Percentiles rank a stretch among this genome's conserved stretches.
Conservation (phyloP, 805 yeast genomes). For the Yamadazyma scolyti region DNA sequence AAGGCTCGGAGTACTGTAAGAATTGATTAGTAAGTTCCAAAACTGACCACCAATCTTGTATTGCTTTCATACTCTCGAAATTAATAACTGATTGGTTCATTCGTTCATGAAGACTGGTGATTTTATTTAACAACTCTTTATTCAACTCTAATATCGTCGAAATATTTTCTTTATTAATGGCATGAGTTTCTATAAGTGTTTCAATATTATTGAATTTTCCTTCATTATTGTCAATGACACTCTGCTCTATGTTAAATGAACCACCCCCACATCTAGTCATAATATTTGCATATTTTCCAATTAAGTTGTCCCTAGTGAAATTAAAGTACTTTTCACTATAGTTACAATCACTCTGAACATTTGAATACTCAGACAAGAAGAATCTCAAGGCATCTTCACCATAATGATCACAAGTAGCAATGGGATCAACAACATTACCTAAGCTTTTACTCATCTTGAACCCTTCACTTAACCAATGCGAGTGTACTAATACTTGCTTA, state of each 20-base stretch:
- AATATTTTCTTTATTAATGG: constrained; percentile 10
- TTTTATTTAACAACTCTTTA: constrained; percentile 20
- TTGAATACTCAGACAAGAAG: constrained; percentile 72
- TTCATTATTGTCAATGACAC: constrained; percentile 25
- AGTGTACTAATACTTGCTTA: constrained; percentile 75
- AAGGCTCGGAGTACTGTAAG: constrained; percentile 71
- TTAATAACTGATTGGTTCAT: constrained; percentile 43
- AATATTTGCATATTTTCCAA: constrained; percentile 82
- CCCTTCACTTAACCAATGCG: constrained; percentile 92
- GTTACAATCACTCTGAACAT: constrained; percentile 74
- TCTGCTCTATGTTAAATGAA: constrained; percentile 55
- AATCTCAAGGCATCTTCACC: constrained; percentile 75
- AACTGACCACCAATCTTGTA: constrained; percentile 56
- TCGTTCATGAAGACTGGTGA: constrained; percentile 29
- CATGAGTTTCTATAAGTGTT: constrained; percentile 12
- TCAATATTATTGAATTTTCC: constrained; percentile 23
- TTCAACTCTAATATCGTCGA: constrained; percentile 11
- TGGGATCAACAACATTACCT: constrained; percentile 93
- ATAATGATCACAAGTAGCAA: constrained; percentile 55
- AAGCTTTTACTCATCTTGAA: constrained; percentile 89
- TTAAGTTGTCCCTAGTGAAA: constrained; percentile 56
- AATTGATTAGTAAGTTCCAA: constrained; percentile 60
- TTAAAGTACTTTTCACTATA: constrained; percentile 59
- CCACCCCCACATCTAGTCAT: constrained; percentile 69
- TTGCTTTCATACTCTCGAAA: constrained; percentile 54